Base-by-base conservation (phyloP, 192 early-diverging fungal genomes). In the Diversispora epigaea region DNA sequence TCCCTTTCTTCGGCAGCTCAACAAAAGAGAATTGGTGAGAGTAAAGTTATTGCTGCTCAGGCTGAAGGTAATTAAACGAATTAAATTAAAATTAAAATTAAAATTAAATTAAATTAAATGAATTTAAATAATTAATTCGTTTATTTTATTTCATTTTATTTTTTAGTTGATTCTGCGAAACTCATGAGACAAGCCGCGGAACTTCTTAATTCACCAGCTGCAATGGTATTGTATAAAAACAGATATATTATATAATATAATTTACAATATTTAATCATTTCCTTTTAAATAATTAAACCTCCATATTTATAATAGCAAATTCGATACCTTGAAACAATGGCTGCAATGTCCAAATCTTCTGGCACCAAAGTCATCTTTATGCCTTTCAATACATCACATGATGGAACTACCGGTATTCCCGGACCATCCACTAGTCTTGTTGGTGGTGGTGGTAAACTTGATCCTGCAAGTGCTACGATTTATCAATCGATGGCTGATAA, bases 141-240 rank as follows among this genome's bases (percentile, higher is more conserved):
- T 68, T n/a, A n/a, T 4, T 46, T 54, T 9, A 40, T 25, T 40
- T 39, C 10, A 25, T 25, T 69, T 54, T 32, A 19, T 5, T 15
- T 11, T 19, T 50, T n/a, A 69, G 94, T 95, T 15, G 91, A 95
- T 71, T 81, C 91, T 50, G 94, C 95, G 3, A 95, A 93, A 76
- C 80, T 97, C 40, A 95, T 96, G 94, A 88, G 94, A 43, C 91
- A 96, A 79, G 94, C 95, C n/a, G 90, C 95, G 0, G 93, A 96
- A 76, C 93, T 96, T 55, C 80, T 97, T 21, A 95, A 93, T 79
- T 90, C 92, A 3, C 92, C 92, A 12, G 91, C 89, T 0, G 89
- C 88, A 3, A 89, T 90, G 86, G 49, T 62, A 73, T 22, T 4
- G 9, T 25, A 9, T 61, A 5, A 14, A 32, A 8, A 60, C 2